Conservation (phyloP, 176 grass and related monocot genomes). For the Oryza brachyantha region DNA sequence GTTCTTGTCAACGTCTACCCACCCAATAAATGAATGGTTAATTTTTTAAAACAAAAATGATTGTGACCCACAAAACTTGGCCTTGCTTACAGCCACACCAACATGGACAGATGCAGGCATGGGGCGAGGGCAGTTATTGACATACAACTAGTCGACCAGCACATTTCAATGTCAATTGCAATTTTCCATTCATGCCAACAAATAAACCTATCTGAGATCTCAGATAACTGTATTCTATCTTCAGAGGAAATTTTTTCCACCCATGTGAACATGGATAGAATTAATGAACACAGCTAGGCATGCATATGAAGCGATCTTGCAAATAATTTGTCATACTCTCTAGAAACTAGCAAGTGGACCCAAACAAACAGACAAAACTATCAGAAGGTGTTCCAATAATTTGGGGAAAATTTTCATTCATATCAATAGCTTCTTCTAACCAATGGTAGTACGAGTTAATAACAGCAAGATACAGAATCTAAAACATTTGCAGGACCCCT, state of each 20-base stretch:
- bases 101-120: slow-evolving; percentile 36
- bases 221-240: slow-evolving; percentile 16
- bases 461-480: background rate
- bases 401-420: background rate
- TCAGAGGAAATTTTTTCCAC: background rate
- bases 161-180: slow-evolving; percentile 8
- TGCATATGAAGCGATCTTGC: background rate
- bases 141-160: background rate
- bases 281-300: slow-evolving; percentile 7
- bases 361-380: background rate
- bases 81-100: slow-evolving; percentile 5
- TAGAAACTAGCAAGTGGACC: background rate
- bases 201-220: slow-evolving; percentile 3
- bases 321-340: slow-evolving; percentile 3
- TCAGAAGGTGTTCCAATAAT: too few species aligned
- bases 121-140: background rate
- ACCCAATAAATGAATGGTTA: slow-evolving; percentile 32
- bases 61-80: slow-evolving; percentile 33
- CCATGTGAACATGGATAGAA: slow-evolving; percentile 27
- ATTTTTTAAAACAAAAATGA: background rate
- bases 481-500: background rate
- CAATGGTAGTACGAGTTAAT: background rate
- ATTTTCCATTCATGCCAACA: background rate
- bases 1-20: slow-evolving; percentile 18
- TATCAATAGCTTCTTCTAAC: background rate